These are phyloP conservation scores for Chalciporus sphaerocephalus DNA, from an alignment of 768 basidiomycete species.

Conservation along the genomic window DNA sequence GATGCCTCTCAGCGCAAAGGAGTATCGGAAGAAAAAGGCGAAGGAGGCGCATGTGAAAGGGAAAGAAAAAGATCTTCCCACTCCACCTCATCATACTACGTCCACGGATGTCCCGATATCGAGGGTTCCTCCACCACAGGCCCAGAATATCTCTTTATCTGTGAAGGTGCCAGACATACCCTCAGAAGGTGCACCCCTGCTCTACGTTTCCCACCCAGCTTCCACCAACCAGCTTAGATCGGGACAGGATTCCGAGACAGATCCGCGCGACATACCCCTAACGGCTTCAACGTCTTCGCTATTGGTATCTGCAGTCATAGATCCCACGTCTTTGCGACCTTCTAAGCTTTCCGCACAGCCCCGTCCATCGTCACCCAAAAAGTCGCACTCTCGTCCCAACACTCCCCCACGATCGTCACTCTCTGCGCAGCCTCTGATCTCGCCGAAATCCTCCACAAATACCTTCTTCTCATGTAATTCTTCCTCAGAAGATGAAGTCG, in stretches of 20 bases:
- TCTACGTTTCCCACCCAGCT: neutral
- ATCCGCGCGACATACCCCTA: neutral
- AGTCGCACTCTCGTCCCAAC: constrained; percentile 16
- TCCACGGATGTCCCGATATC: constrained; percentile 11
- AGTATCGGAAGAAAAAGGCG: constrained; percentile 24
- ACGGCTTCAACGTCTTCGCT: constrained; percentile 11
- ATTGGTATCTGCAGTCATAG: constrained; percentile 5
- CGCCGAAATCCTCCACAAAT: constrained; percentile 26
- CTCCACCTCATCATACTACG: constrained; percentile 6
- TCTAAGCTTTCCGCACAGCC: neutral
- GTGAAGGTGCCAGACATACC: neutral
- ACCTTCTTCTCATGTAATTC: constrained; percentile 24
- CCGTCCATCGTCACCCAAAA: constrained; percentile 4
- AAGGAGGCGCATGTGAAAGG: constrained; percentile 3
- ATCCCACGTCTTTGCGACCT: neutral
- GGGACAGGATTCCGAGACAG: neutral
- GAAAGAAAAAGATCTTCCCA: constrained; percentile 4
- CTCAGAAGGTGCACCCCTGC: neutral
- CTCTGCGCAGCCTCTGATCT: constrained; percentile 12
- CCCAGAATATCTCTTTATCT: neutral
- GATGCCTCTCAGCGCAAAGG: constrained; percentile 29
- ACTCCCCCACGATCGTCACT: constrained; percentile 16
- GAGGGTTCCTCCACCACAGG: neutral
- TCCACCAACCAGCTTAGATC: neutral
- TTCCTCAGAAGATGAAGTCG: constrained; percentile 15